Evolutionary conservation across 495 filamentous ascomycete genomes (phyloP).

Genomic region (Amorphotheca resinae): DNA sequence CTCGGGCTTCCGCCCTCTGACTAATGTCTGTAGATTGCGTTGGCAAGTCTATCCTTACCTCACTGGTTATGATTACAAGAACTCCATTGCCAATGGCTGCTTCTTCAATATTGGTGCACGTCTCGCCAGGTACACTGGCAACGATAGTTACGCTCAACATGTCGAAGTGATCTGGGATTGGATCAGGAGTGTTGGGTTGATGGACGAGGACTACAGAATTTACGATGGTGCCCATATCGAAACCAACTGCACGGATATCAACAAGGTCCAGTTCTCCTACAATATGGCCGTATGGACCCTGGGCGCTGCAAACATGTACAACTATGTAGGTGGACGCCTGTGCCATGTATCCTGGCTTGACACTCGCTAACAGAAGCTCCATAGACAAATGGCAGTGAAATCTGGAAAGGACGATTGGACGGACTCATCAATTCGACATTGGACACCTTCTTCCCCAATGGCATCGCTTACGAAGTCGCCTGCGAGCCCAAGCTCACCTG

Average conservation of each 20-base stretch:
- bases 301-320: constrained; percentile 72
- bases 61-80: constrained; percentile 80
- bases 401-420: constrained; percentile 18
- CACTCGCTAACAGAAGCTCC: neutral
- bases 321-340: constrained; percentile 37
- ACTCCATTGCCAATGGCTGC: constrained; percentile 73
- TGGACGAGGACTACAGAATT: constrained; percentile 50
- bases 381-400: constrained; percentile 24
- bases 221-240: constrained; percentile 63
- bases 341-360: neutral
- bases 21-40: constrained; percentile 56
- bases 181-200: constrained; percentile 48
- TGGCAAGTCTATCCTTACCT: constrained; percentile 79
- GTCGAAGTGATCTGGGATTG: constrained; percentile 65
- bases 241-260: constrained; percentile 49
- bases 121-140: constrained; percentile 63
- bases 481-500: constrained; percentile 55
- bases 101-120: constrained; percentile 79
- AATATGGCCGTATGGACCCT: constrained; percentile 58
- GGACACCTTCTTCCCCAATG: constrained; percentile 39
- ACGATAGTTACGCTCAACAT: constrained; percentile 67
- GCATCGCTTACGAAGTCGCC: constrained; percentile 56
- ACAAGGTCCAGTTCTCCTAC: constrained; percentile 61
- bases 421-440: constrained; percentile 16
- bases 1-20: constrained; percentile 50